Evolutionary conservation across 2,329 filamentous ascomycete species (phyloP).

Genomic region (Botryotinia convoluta): DNA sequence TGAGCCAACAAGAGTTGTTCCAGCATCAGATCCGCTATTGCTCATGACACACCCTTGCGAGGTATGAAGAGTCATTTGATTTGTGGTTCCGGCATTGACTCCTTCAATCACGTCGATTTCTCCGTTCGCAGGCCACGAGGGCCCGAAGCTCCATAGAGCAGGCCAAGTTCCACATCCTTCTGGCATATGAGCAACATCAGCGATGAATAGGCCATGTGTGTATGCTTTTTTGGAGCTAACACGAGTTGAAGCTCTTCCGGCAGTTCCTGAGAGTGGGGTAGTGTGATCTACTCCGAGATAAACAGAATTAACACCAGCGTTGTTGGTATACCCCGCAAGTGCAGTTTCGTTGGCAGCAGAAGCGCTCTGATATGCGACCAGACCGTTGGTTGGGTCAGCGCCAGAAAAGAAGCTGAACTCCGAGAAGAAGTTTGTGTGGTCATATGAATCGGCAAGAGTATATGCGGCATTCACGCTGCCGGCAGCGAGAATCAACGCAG

Average conservation of each 20-base stretch:
- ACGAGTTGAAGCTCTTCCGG: conserved; percentile 68
- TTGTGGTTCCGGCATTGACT: conserved; percentile 60
- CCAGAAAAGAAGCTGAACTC: conserved; percentile 55
- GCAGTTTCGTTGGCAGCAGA: conserved; percentile 54
- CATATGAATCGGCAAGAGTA: conserved; percentile 45
- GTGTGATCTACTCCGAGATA: conserved; percentile 71
- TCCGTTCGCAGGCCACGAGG: conserved; percentile 64
- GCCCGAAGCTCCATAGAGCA: conserved; percentile 57
- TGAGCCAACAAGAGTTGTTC: conserved; percentile 45
- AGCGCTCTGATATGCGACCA: conserved; percentile 65
- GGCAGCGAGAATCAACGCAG: conserved; percentile 35
- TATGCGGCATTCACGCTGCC: conserved; percentile 39
- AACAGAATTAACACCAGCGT: conserved; percentile 43
- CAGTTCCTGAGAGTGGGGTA: conserved; percentile 44
- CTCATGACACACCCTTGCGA: conserved; percentile 55
- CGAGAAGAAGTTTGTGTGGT: conserved; percentile 45
- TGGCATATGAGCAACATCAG: conserved; percentile 60
- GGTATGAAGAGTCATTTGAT: conserved; percentile 69
- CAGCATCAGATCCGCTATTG: conserved; percentile 47
- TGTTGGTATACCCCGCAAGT: conserved; percentile 45
- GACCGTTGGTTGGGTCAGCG: conserved; percentile 70
- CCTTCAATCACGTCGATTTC: conserved; percentile 83
- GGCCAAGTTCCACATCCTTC: conserved; percentile 59
- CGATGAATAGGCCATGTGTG: conserved; percentile 54
- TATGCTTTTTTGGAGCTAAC: conserved; percentile 56